Evolutionary conservation across 1,139 yeast species (phyloP), one percentile per base, ranked within the genome.

Genomic region (Taiozyma sp.): DNA sequence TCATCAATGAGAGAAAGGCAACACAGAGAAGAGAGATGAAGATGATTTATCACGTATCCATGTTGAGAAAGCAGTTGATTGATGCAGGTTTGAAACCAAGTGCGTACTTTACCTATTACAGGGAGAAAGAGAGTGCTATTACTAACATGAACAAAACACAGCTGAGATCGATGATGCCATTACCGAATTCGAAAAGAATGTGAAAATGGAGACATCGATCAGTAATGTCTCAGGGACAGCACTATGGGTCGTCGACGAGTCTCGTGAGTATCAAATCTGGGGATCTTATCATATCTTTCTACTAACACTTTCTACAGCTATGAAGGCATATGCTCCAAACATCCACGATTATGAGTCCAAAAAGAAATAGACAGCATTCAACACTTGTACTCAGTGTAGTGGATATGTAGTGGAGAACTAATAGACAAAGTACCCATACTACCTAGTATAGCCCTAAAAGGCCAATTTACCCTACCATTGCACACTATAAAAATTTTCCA

Each of bases 41-140:
- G 63, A 78, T 84, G 84, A 75, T 80, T 9, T 68, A 83, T 60
- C 90, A 84, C 62, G 73, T 84, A 43, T 88, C 87, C 1, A 66
- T 84, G 62, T 68, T 84, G 42, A 70, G 87, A 49, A 74, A 81
- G 58, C 89, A 84, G 63, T 68, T 84, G 51, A 54, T 65, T 7
- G 84, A 82, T 10, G 60, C 66, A 6, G 85, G 84, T 0, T 56
- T 75, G 10, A 75, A 73, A n/a, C 88, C 90, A 2, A 67, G 65
- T 60, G 47, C 16, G 64, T 70, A n/a, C 27, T 9, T n/a, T 36
- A 19, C 10, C 9, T 8, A 6, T 14, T 16, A n/a, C 13, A 36
- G 7, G 13, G 5, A 14, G n/a, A 6, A 34, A n/a, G 6, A n/a
- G 39, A 19, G 41, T 19, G 19, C 5, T 10, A 38, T 10, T 22